These are phyloP conservation scores for Letharia columbiana DNA, from an alignment of 495 filamentous ascomycete species.

Conservation along the genomic window DNA sequence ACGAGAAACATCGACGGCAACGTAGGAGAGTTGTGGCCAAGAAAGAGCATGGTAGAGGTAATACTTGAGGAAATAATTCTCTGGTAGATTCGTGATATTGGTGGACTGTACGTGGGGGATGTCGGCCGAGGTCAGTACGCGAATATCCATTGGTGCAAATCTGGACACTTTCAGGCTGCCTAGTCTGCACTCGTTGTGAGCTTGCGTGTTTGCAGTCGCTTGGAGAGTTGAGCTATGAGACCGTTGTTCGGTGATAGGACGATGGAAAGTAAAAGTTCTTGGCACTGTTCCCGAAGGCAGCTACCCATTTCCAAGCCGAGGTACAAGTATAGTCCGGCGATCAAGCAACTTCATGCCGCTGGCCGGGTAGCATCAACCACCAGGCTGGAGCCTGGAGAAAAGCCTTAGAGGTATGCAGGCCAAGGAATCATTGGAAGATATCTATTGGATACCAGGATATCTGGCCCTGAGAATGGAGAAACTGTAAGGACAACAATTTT, in stretches of 20 bases:
- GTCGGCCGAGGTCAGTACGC: conserved; percentile 62
- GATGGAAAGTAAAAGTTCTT: too few relatives aligned
- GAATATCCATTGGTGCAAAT: conserved; percentile 58
- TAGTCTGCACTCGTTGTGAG: not conserved
- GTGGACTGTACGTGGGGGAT: conserved; percentile 94
- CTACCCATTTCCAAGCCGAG: not conserved
- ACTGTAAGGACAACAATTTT: not conserved
- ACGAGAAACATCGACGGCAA: conserved; percentile 81
- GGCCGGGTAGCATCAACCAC: not conserved
- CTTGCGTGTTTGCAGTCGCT: not conserved
- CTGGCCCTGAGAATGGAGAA: not conserved
- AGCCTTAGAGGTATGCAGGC: not conserved
- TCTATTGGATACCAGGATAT: not conserved
- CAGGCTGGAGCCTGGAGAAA: not conserved
- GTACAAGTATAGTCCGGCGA: not conserved
- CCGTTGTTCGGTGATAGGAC: not conserved
- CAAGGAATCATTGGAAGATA: not conserved
- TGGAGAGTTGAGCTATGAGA: not conserved
- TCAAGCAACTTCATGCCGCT: not conserved
- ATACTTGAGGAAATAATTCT: conserved; percentile 99
- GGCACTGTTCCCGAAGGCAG: not conserved
- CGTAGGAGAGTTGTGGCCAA: conserved; percentile 94
- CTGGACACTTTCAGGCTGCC: not conserved
- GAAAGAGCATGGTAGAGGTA: conserved; percentile 98
- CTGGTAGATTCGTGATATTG: conserved; percentile 96